Evolutionary conservation across 768 basidiomycete species (phyloP).

Genomic region (Terana coerulea): DNA sequence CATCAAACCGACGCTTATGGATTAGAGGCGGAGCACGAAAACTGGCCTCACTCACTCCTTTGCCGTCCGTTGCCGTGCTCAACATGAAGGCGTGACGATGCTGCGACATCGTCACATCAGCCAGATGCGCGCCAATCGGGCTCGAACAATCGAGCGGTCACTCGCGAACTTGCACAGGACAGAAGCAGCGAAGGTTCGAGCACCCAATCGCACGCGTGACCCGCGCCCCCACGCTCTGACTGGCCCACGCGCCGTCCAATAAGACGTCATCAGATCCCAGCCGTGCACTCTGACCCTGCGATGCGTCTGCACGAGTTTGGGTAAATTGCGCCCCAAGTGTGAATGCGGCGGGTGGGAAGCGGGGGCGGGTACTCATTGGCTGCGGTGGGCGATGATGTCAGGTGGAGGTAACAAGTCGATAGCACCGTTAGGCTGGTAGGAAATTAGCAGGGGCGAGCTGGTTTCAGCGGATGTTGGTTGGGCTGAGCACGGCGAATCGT

Average conservation of each 20-base stretch:
- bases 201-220: background rate
- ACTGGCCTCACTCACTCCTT: background rate
- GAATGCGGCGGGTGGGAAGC: background rate
- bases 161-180: background rate
- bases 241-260: background rate
- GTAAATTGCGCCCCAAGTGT: constrained; percentile 1
- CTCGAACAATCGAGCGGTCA: too few species aligned
- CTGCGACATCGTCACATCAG: background rate
- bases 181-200: background rate
- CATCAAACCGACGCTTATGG: too few species aligned
- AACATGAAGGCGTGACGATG: background rate
- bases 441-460: too few species aligned
- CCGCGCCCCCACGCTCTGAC: background rate
- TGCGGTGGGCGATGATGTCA: background rate
- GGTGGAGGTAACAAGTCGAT: background rate
- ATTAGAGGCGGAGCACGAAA: too few species aligned
- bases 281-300: background rate
- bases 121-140: too few species aligned
- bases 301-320: background rate
- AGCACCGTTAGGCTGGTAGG: background rate
- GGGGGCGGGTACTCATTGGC: background rate
- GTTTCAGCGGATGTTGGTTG: background rate
- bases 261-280: background rate
- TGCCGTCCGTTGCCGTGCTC: background rate
- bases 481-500: background rate